Base-by-base conservation (phyloP, 306 rosid genomes). In the Prinsepia uniflora region DNA sequence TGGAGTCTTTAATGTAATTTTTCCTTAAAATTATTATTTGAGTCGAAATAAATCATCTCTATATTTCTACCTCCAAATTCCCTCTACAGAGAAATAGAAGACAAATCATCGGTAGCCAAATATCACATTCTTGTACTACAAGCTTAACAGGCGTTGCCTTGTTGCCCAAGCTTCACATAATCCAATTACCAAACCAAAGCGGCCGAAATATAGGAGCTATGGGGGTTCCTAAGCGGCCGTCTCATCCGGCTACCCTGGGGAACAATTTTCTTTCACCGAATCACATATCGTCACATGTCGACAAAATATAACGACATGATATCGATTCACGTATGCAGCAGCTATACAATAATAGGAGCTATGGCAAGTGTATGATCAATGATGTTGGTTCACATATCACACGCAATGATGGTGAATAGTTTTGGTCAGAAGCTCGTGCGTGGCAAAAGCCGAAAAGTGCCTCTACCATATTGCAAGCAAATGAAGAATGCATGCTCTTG, bases 381-480 rank as follows among this genome's bases (percentile, higher is more conserved):
- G 76, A 44, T 14, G 75, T 17, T 63, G 45, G 47, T 53, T 81
- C 44, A 5, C n/a, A 46, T 24, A 10, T 39, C 36, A 52, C 75
- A 52, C 75, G 30, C 66, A 15, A n/a, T 47, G 65, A 50, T 70
- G 61, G 73, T 57, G 71, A 34, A 18, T 11, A 22, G 17, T 62
- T 63, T 20, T 65, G 48, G 45, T 22, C 74, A 45, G 72, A 45
- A 56, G 52, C 72, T 18, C 74, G 82, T 82, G 83, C 78, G 30
- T 75, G 12, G 10, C 48, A 75, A 71, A 74, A 78, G 80, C 80
- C n/a, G 72, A 74, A 71, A 75, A 75, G 75, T 60, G 63, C 74
- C 59, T 78, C 40, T 15, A 39, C 39, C 20, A 17, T 8, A 15
- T 36, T 36, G 12, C 36, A 8, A 61, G 46, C 24, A 39, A 39